Evolutionary conservation across 495 filamentous ascomycete species (phyloP), one percentile per base, ranked within the genome.

Genomic region (Aspergillus steynii): DNA sequence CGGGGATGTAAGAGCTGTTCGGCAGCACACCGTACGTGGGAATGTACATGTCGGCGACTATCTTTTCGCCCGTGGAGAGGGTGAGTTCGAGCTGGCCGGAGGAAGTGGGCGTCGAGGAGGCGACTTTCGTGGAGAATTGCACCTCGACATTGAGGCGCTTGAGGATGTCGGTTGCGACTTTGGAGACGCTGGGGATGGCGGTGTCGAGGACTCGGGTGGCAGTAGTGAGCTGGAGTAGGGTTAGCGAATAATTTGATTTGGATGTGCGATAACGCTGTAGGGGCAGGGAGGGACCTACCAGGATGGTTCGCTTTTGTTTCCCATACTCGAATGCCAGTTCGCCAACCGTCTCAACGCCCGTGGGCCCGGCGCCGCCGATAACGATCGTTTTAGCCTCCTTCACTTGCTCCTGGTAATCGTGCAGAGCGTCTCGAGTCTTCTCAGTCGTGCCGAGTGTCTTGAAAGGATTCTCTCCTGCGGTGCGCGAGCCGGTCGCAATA

Each of bases 351-450:
- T 53, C 51, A 2, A 53, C 51, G 51, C 51, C 51, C 26, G 51
- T 53, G 51, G 51, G 27, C 7, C 51, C 51, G 8, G 26, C 51
- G 14, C 51, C 51, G 27, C 27, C 51, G 51, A 53, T 53, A n/a
- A 53, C 51, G 29, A 53, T 53, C 27, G 51, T 29, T 28, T 53
- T 29, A 0, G 51, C 51, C 29, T 53, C 9, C 26, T 53, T 27
- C 8, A 53, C 29, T n/a, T 53, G 27, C 7, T n/a, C 29, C 29
- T 53, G 51, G 27, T 29, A 29, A 8, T 29, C 51, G 14, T 53
- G 51, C 6, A 53, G 51, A 32, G 51, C 51, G 1, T 27, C 15
- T 9, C 5, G 4, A 7, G 51, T 53, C 3, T 53, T 15, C 9
- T 53, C 51, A 2, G 51, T 53, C 4, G 51, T 29, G 26, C 20